A percentile compares a stretch with the other conserved stretches of the same genome.
Evolutionary conservation across 106 monocot genomes (phyloP).

Genomic region (Triglochin maritima): DNA sequence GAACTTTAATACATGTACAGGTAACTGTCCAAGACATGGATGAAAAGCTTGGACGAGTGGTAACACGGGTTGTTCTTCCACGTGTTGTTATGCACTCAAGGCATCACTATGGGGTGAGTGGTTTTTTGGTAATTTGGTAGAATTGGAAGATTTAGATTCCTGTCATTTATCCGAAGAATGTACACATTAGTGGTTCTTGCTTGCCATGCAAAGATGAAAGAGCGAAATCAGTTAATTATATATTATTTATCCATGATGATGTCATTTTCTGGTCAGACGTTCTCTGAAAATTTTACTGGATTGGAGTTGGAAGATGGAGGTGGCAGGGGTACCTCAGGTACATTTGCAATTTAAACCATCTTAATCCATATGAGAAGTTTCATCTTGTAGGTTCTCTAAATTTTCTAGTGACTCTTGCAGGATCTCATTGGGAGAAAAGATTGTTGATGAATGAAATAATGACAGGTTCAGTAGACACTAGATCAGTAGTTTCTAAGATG

Average conservation of each 20-base stretch:
- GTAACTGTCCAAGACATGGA: conserved; percentile 82
- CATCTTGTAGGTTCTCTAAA: not conserved
- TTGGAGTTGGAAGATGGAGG: conserved; percentile 99
- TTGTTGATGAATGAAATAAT: conserved; percentile 99
- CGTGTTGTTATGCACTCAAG: conserved; percentile 92
- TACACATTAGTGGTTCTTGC: not conserved
- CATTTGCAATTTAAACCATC: not conserved
- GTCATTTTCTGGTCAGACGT: conserved; percentile 37
- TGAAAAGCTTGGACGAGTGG: conserved; percentile 83
- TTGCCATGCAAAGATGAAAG: not conserved
- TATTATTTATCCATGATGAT: not conserved
- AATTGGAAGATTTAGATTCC: not conserved
- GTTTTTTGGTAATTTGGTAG: not conserved
- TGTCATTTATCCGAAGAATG: not conserved
- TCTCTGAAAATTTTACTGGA: conserved; percentile 91
- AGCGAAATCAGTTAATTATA: not conserved
- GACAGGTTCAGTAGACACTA: conserved; percentile 98
- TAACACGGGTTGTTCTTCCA: conserved; percentile 84
- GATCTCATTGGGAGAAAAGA: conserved; percentile 99
- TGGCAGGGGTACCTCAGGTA: conserved; percentile 93
- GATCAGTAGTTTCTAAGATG: conserved; percentile 99
- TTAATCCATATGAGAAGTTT: not conserved
- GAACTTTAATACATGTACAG: conserved; percentile 18
- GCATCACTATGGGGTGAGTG: conserved; percentile 87
- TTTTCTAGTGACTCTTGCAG: conserved; percentile 15